Evolutionary conservation across 306 rosid genomes (phyloP), one percentile per base, ranked within the genome.

Genomic region (Fragaria nilgerrensis): DNA sequence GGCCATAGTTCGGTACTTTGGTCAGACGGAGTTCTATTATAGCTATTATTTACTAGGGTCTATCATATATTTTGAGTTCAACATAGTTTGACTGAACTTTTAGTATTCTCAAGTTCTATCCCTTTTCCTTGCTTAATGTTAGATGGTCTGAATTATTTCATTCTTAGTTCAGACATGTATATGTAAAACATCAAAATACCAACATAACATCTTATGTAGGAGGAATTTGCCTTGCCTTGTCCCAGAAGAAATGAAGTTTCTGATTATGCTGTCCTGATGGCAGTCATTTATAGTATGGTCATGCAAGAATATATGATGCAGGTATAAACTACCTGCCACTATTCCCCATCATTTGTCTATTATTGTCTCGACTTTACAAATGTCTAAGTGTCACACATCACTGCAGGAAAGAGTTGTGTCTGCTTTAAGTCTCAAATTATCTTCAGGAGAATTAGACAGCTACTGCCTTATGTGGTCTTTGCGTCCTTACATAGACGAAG

Each of bases 391-490:
- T 19, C 17, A 7, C 34, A 78, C 44, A 44, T 70, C 68, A 45
- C 47, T 87, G 74, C 86, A 94, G 98, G 93, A 87, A 81, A 89
- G 79, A 83, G 88, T 92, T 11, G 80, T 94, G 71, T 89, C 84
- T 59, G 89, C 89, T 44, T 75, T 90, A 62, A 88, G 84, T 82
- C 85, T 74, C 75, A 85, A 86, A 77, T 69, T 86, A 50, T 65
- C 91, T 15, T 79, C 92, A 1, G 91, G 86, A 73, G 96, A 92
- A 68, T 70, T 94, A n/a, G 92, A 82, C 78, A 84, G 87, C 80
- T 94, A 87, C 88, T 75, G 90, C 84, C 80, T 84, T 16, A 88
- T 94, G 97, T 92, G 97, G 98, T 87, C 93, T 23, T 78, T 92
- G 82, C 93, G 81, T 5, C 93, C 88, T 11, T 87, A 73, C 58